These are phyloP conservation scores for Diplotaxis tenuifolia DNA, from an alignment of 345 rosid genomes.

Conservation along the genomic window DNA sequence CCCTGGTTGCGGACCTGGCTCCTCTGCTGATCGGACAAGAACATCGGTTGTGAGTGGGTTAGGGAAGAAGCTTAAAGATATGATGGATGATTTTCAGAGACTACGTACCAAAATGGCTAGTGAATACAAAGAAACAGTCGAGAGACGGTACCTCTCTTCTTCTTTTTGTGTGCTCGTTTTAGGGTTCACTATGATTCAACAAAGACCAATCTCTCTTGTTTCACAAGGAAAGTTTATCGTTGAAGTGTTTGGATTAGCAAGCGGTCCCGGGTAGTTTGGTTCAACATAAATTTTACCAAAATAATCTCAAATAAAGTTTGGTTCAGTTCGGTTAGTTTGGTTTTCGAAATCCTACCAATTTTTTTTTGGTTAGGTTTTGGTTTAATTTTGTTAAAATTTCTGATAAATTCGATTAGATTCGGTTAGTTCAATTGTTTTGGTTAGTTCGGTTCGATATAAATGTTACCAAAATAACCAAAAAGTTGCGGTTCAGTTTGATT, in stretches of 20 bases:
- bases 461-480: background rate
- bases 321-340: background rate
- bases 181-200: background rate
- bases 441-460: background rate
- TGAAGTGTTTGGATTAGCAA: background rate
- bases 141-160: slow-evolving; percentile 39
- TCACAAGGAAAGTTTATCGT: background rate
- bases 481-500: background rate
- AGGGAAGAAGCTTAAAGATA: slow-evolving; percentile 70
- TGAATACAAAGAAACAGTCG: slow-evolving; percentile 75
- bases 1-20: slow-evolving; percentile 86
- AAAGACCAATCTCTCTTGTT: background rate
- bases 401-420: background rate
- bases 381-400: background rate
- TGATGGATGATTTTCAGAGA: slow-evolving; percentile 70
- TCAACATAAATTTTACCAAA: background rate
- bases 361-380: background rate
- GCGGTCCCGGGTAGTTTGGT: background rate
- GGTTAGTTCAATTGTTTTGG: background rate
- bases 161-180: background rate
- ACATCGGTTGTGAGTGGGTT: slow-evolving; percentile 77
- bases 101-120: slow-evolving; percentile 54
- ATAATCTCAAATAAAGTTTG: background rate
- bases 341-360: background rate
- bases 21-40: slow-evolving; percentile 73